A percentile compares a stretch with the other conserved stretches of the same genome.
phyloP scores from a whole-genome alignment of 129 eudicot species.

The Rutidosis leptorrhynchoides region DNA sequence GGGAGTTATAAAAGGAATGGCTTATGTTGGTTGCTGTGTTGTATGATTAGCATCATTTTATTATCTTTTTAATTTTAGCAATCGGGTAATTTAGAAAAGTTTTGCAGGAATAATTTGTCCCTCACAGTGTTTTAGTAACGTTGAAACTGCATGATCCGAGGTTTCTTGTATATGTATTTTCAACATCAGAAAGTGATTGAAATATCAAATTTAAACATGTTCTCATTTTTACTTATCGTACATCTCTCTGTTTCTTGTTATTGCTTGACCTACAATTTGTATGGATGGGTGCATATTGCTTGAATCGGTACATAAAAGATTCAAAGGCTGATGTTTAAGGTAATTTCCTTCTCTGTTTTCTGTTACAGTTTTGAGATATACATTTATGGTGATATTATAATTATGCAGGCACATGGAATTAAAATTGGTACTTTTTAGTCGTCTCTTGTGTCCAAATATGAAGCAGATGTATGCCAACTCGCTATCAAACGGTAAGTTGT shows the following conservation, averaged over 20 bases:
- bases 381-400: slow-evolving; percentile 5
- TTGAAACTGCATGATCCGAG: slow-evolving; percentile 50
- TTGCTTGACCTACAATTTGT: slow-evolving; percentile 1
- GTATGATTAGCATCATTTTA: slow-evolving; percentile 62
- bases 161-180: slow-evolving; percentile 60
- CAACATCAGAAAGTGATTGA: slow-evolving; percentile 41
- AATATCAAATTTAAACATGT: slow-evolving; percentile 45
- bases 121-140: slow-evolving; percentile 51
- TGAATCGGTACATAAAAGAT: not conserved
- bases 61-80: slow-evolving; percentile 47
- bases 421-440: not conserved
- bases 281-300: not conserved
- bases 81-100: slow-evolving; percentile 57
- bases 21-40: slow-evolving; percentile 59
- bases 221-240: slow-evolving; percentile 11
- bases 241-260: not conserved
- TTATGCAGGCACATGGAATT: slow-evolving; percentile 16
- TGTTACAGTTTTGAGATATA: not conserved
- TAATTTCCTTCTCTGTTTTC: not conserved
- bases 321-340: slow-evolving; percentile 20
- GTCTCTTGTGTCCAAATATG: slow-evolving; percentile 14
- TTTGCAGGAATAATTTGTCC: slow-evolving; percentile 79
- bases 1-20: slow-evolving; percentile 39
- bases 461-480: not conserved
- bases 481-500: slow-evolving; percentile 8